These are phyloP conservation scores for Aaosphaeria arxii DNA, from an alignment of 2,329 filamentous ascomycete species.

Conservation along the genomic window DNA sequence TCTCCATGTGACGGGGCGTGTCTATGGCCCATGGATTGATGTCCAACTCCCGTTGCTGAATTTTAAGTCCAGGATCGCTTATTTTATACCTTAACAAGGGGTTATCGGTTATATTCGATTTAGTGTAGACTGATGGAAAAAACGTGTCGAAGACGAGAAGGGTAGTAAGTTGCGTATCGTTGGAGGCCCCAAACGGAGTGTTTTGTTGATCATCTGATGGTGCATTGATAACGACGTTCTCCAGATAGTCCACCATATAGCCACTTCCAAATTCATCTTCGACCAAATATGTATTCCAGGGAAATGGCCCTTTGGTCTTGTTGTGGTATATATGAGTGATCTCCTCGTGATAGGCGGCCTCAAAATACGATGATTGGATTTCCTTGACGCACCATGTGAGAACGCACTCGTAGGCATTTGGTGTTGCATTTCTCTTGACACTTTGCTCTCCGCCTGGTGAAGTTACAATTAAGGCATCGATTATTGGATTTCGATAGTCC, in stretches of 20 bases:
- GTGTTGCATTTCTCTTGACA: slow-evolving; percentile 4
- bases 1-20: slow-evolving; percentile 14
- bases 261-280: background rate
- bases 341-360: slow-evolving; percentile 3
- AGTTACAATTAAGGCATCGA: background rate
- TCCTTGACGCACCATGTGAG: slow-evolving; percentile 7
- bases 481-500: slow-evolving; percentile 4
- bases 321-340: slow-evolving; percentile 2
- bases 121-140: slow-evolving; percentile 7
- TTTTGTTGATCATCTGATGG: background rate
- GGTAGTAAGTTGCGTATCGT: background rate
- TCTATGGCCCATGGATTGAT: slow-evolving; percentile 17
- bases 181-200: background rate
- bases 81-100: slow-evolving; percentile 9
- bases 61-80: slow-evolving; percentile 5
- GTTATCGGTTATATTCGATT: background rate
- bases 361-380: slow-evolving; percentile 1
- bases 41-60: slow-evolving; percentile 6
- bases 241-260: background rate
- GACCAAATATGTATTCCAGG: background rate
- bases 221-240: background rate
- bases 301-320: slow-evolving; percentile 3
- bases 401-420: slow-evolving; percentile 8
- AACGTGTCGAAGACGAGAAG: slow-evolving; percentile 7
- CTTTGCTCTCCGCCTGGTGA: background rate